A percentile compares a stretch with the other conserved stretches of the same genome.
Evolutionary conservation across 768 basidiomycete genomes (phyloP).

Genomic region (Pisolithus tinctorius): DNA sequence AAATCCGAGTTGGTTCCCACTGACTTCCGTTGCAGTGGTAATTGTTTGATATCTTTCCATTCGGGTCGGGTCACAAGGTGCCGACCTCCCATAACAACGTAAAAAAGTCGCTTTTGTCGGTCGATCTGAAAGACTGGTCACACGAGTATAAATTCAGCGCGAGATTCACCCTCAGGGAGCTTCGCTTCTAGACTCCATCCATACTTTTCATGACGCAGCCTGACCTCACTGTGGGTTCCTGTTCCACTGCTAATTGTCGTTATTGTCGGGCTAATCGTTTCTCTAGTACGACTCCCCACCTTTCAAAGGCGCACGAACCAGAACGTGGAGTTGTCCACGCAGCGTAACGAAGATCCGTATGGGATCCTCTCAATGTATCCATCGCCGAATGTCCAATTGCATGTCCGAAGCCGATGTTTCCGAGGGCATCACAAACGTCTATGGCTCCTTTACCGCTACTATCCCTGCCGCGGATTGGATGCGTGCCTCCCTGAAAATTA

Average conservation of each 20-base stretch:
- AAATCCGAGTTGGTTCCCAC: not conserved
- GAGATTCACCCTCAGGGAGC: not conserved
- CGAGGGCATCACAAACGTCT: slow-evolving; percentile 20
- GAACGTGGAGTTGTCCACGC: slow-evolving; percentile 16
- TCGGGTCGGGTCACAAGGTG: not conserved
- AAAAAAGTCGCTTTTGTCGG: not conserved
- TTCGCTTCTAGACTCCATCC: not conserved
- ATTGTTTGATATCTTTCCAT: not conserved
- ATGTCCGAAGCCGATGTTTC: slow-evolving; percentile 18
- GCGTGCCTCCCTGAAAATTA: slow-evolving; percentile 11
- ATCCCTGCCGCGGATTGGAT: slow-evolving; percentile 27
- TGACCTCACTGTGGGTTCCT: not conserved
- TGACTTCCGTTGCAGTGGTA: not conserved
- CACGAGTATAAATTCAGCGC: not conserved
- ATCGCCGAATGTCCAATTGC: slow-evolving; percentile 14
- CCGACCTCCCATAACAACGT: not conserved
- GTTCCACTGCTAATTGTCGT: not conserved
- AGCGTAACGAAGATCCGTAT: slow-evolving; percentile 18
- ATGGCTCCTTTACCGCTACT: slow-evolving; percentile 37
- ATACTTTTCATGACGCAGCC: not conserved
- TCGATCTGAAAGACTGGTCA: not conserved
- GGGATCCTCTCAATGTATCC: slow-evolving; percentile 18
- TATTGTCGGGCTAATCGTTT: not conserved
- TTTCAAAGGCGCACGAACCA: slow-evolving; percentile 5
- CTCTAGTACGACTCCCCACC: not conserved